Evolutionary conservation across 2,329 filamentous ascomycete species (phyloP), one percentile per base, ranked within the genome.

Genomic region (Paradendryphiella salina): DNA sequence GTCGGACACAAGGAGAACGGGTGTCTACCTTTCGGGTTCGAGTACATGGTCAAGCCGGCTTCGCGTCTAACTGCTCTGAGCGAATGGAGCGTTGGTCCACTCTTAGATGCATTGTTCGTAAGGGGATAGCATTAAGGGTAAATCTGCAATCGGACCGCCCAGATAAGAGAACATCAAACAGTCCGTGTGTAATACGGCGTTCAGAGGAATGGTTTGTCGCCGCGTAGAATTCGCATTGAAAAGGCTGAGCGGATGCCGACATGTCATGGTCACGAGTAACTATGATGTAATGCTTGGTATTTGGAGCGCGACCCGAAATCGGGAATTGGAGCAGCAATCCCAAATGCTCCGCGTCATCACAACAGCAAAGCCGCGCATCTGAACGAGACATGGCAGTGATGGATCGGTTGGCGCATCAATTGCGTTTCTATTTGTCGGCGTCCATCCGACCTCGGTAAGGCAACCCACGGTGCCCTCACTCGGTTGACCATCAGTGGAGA

Each of bases 401-500:
- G 34, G 43, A 38, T 39, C 45, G 51, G 56, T 62, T 65, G 60
- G 60, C 54, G 59, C 45, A 55, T 52, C 52, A 52, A 49, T 56
- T 45, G 44, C 36, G 42, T 37, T 56, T 56, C 54, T 61, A 55
- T 62, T 52, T 61, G 54, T 54, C 54, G 60, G 63, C 62, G 59
- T 55, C 61, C 60, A 49, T 58, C 62, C 60, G 55, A 52, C 61
- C 66, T 67, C 66, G 66, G 63, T 54, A 62, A 50, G 54, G 50
- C 45, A 50, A 35, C 39, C 33, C 38, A 43, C 44, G 33, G 44
- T 52, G 44, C 49, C 37, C 56, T 61, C 59, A 59, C 50, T 63
- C 54, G 55, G 62, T 64, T 55, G 54, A 51, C 32, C 49, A 52
- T 58, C 51, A 53, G 59, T 58, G 63, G 55, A 50, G 45, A 50